phyloP scores from a whole-genome alignment of 192 early-diverging fungal species.

The Hyaloraphidium curvatum region DNA sequence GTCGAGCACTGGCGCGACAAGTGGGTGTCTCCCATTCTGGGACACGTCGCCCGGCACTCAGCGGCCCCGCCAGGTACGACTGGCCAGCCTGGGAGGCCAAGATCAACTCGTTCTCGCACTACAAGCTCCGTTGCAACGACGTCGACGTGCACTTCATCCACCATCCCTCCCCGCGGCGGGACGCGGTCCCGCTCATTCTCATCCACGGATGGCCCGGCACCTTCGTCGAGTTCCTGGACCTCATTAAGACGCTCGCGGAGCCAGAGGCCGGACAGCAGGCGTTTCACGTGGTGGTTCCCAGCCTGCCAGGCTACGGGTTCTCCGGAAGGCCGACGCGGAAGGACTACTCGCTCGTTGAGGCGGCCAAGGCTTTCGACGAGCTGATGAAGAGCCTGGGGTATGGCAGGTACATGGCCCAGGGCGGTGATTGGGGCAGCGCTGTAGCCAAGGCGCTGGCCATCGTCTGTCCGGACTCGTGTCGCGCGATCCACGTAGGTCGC shows the following conservation, averaged over 20 bases:
- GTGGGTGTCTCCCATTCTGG: no score
- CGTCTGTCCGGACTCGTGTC: constrained; percentile 17
- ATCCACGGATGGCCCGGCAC: constrained; percentile 46
- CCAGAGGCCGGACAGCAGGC: constrained; percentile 9
- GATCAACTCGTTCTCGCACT: background rate
- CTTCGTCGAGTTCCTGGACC: constrained; percentile 40
- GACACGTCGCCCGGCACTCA: no score
- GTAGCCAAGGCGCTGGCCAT: constrained; percentile 13
- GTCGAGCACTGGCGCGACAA: background rate
- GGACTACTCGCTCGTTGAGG: constrained; percentile 5
- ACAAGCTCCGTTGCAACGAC: background rate
- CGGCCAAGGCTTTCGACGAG: constrained; percentile 10
- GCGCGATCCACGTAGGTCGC: constrained; percentile 20
- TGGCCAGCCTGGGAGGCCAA: background rate
- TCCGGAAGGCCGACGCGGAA: constrained; percentile 10
- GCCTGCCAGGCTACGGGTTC: constrained; percentile 43
- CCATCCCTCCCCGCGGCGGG: constrained; percentile 6
- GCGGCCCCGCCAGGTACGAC: no score
- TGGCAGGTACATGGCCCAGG: background rate
- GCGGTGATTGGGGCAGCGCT: background rate
- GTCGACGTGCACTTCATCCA: constrained; percentile 5
- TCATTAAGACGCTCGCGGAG: constrained; percentile 23
- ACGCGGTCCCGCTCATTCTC: constrained; percentile 31
- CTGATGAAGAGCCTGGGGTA: constrained; percentile 10
- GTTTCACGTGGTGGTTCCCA: constrained; percentile 44